phyloP scores from a whole-genome alignment of 208 protist genomes.

The Leishmania gerbilli region DNA sequence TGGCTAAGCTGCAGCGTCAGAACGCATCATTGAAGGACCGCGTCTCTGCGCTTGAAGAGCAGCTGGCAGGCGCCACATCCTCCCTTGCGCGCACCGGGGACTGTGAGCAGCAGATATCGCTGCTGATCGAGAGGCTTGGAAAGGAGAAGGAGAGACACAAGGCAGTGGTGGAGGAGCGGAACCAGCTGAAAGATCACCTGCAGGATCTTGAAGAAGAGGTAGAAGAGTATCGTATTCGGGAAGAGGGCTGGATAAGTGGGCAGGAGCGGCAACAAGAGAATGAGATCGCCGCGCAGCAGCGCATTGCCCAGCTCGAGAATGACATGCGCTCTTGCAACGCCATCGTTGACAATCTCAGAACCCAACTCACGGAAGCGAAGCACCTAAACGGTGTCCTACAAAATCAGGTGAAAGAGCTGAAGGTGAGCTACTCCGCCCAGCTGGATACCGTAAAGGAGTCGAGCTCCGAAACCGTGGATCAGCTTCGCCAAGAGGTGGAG shows the following conservation, averaged over 20 bases:
- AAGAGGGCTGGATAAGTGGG: slow-evolving; percentile 30
- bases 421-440: slow-evolving; percentile 26
- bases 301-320: slow-evolving; percentile 42
- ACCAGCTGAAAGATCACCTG: slow-evolving; percentile 40
- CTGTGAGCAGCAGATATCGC: slow-evolving; percentile 39
- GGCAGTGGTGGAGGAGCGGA: slow-evolving; percentile 26
- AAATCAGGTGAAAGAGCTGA: slow-evolving; percentile 37
- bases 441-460: slow-evolving; percentile 37
- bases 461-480: slow-evolving; percentile 30
- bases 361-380: slow-evolving; percentile 28
- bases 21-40: slow-evolving; percentile 32
- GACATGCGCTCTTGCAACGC: slow-evolving; percentile 22
- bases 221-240: slow-evolving; percentile 42
- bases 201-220: slow-evolving; percentile 45
- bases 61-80: slow-evolving; percentile 28
- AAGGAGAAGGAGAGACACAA: slow-evolving; percentile 58
- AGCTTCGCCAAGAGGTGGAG: slow-evolving; percentile 51
- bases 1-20: slow-evolving; percentile 31
- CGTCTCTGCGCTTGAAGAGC: slow-evolving; percentile 27
- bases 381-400: slow-evolving; percentile 28
- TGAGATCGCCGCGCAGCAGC: slow-evolving; percentile 33
- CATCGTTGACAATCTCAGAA: slow-evolving; percentile 30
- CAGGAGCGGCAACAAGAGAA: slow-evolving; percentile 22
- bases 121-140: slow-evolving; percentile 60
- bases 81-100: slow-evolving; percentile 20